These are phyloP conservation scores for Batkoa obscura DNA, from an alignment of 371 early-diverging fungal genomes.

Conservation along the genomic window DNA sequence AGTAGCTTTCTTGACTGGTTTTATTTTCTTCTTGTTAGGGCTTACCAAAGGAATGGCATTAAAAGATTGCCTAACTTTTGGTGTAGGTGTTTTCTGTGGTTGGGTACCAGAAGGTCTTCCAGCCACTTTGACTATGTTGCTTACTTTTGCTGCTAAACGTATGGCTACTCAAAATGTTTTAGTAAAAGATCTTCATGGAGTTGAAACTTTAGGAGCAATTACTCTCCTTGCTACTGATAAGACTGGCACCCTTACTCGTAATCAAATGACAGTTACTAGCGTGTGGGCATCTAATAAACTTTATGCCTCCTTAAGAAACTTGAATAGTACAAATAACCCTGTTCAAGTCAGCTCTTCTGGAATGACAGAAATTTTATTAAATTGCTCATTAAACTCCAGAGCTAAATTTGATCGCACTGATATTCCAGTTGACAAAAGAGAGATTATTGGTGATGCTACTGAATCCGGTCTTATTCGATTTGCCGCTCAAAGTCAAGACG, in stretches of 20 bases:
- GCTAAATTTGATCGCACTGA: slow-evolving; percentile 75
- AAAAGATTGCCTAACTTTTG: slow-evolving; percentile 31
- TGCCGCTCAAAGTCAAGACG: slow-evolving; percentile 36
- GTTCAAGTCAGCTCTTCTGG: slow-evolving; percentile 27
- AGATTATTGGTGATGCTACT: slow-evolving; percentile 76
- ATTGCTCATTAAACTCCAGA: slow-evolving; percentile 52
- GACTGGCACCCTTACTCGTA: slow-evolving; percentile 87
- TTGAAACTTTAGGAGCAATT: slow-evolving; percentile 93
- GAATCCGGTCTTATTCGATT: slow-evolving; percentile 74
- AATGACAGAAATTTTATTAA: slow-evolving; percentile 40
- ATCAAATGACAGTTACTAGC: slow-evolving; percentile 57
- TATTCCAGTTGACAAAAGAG: slow-evolving; percentile 50
- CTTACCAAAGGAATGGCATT: slow-evolving; percentile 24
- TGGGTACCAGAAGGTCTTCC: slow-evolving; percentile 49
- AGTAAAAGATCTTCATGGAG: slow-evolving; percentile 84
- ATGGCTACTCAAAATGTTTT: slow-evolving; percentile 74
- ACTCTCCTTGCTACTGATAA: slow-evolving; percentile 92
- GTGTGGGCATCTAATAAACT: slow-evolving; percentile 31
- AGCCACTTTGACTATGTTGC: slow-evolving; percentile 69
- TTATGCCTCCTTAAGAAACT: slow-evolving; percentile 15
- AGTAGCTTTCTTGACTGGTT: slow-evolving; percentile 28
- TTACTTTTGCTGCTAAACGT: slow-evolving; percentile 85
- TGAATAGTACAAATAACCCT: slow-evolving; percentile 32
- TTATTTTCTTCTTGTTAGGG: slow-evolving; percentile 22
- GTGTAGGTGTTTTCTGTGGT: slow-evolving; percentile 46